Base-by-base conservation (phyloP, 768 basidiomycete genomes). In the Flagelloscypha sp. region DNA sequence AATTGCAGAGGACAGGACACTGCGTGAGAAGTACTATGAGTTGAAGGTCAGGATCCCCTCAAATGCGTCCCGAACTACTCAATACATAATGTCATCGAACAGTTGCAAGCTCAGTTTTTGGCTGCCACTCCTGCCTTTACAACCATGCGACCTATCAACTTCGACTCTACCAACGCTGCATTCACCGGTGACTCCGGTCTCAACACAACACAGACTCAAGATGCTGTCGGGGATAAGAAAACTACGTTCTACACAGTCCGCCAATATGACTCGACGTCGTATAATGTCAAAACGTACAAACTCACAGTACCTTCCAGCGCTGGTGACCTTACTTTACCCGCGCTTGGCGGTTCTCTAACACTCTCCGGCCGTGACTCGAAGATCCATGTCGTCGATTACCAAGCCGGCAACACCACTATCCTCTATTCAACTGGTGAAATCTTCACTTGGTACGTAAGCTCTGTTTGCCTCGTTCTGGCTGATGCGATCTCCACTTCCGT, bases 11-110 rank as follows among this genome's bases (percentile, higher is more conserved):
- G 70, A 71, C 36, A 57, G 70, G 24, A 66, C 67, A 2, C 57
- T 72, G 16, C 62, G 70, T 18, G 70, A 73, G 42, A 73, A 73
- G 44, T 70, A 63, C 47, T 71, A 73, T 34, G 70, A 73, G 38
- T 49, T 71, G 33, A 73, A 73, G 45, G 20, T 53, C 21, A n/a
- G n/a, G n/a, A n/a, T n/a, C n/a, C n/a, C n/a, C n/a, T n/a, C n/a
- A n/a, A n/a, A n/a, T n/a, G n/a, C n/a, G n/a, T n/a, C n/a, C n/a
- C n/a, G n/a, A n/a, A n/a, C n/a, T n/a, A n/a, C n/a, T n/a, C n/a
- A n/a, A n/a, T n/a, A n/a, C n/a, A n/a, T n/a, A n/a, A n/a, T n/a
- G n/a, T n/a, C n/a, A n/a, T n/a, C n/a, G n/a, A n/a, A n/a, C n/a
- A n/a, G n/a, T 47, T 71, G 12, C 67, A 71, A 46, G 65, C 69